Evolutionary conservation across 768 basidiomycete species (phyloP).

Genomic region (Leccinum imitatum): DNA sequence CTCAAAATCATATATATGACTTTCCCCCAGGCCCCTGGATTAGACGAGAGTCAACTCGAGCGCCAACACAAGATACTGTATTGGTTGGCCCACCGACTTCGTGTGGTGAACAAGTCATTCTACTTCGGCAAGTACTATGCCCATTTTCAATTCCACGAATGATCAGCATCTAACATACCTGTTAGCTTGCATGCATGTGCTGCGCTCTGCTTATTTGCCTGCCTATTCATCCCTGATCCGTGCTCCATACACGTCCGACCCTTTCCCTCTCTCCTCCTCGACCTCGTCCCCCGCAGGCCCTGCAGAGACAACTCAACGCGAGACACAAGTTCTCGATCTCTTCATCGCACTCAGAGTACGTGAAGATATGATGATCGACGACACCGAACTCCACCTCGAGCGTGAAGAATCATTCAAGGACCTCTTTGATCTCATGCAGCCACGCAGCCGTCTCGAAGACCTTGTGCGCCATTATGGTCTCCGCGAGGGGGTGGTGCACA

Average conservation of each 20-base stretch:
- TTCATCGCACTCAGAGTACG: slow-evolving; percentile 80
- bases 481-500: slow-evolving; percentile 36
- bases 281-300: slow-evolving; percentile 25
- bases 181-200: slow-evolving; percentile 75
- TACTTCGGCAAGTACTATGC: slow-evolving; percentile 53
- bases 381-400: slow-evolving; percentile 71
- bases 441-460: slow-evolving; percentile 74
- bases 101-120: slow-evolving; percentile 63
- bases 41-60: slow-evolving; percentile 41
- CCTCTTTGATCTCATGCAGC: slow-evolving; percentile 76
- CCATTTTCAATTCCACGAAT: background rate
- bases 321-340: slow-evolving; percentile 71
- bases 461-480: slow-evolving; percentile 50
- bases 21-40: slow-evolving; percentile 51
- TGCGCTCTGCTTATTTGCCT: slow-evolving; percentile 72
- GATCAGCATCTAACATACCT: slow-evolving; percentile 1
- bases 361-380: slow-evolving; percentile 77
- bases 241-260: slow-evolving; percentile 72
- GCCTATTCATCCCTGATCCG: slow-evolving; percentile 57
- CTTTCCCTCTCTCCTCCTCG: slow-evolving; percentile 56
- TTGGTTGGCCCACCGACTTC: slow-evolving; percentile 64
- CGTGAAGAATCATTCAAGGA: slow-evolving; percentile 77
- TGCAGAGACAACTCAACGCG: slow-evolving; percentile 58
- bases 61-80: slow-evolving; percentile 66
- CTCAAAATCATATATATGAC: slow-evolving; percentile 67